Conservation (phyloP, 306 rosid genomes). For the Acmispon strigosus region DNA sequence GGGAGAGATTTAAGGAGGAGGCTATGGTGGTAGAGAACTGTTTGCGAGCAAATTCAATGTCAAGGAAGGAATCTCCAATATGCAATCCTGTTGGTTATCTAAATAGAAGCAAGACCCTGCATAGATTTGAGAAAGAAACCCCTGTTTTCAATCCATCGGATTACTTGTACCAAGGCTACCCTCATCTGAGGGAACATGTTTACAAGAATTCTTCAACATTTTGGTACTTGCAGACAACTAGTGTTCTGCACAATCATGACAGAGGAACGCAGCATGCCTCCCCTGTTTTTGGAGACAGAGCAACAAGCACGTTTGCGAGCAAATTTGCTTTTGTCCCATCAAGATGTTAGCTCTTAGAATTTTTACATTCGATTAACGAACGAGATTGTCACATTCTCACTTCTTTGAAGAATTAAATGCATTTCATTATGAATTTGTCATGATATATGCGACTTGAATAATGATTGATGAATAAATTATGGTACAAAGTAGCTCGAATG, state of each 20-base stretch:
- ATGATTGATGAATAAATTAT: not conserved
- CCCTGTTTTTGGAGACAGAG: constrained; percentile 58
- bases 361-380: not conserved
- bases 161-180: constrained; percentile 57
- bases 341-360: constrained; percentile 1
- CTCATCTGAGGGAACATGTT: constrained; percentile 47
- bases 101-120: constrained; percentile 27
- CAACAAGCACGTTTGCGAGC: constrained; percentile 34
- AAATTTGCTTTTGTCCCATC: constrained; percentile 56
- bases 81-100: constrained; percentile 24
- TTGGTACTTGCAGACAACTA: constrained; percentile 50
- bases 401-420: constrained; percentile 5
- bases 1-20: constrained; percentile 74
- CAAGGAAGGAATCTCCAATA: constrained; percentile 38
- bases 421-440: not conserved
- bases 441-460: not conserved
- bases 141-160: constrained; percentile 80
- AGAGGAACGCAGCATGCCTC: constrained; percentile 34
- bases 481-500: not conserved
- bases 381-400: not conserved
- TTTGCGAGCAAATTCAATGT: constrained; percentile 40
- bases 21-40: constrained; percentile 67
- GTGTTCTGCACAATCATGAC: constrained; percentile 22
- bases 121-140: constrained; percentile 45
- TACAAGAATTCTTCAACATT: constrained; percentile 32